phyloP scores from a whole-genome alignment of 1,139 yeast species.

The Spathaspora sp. region DNA sequence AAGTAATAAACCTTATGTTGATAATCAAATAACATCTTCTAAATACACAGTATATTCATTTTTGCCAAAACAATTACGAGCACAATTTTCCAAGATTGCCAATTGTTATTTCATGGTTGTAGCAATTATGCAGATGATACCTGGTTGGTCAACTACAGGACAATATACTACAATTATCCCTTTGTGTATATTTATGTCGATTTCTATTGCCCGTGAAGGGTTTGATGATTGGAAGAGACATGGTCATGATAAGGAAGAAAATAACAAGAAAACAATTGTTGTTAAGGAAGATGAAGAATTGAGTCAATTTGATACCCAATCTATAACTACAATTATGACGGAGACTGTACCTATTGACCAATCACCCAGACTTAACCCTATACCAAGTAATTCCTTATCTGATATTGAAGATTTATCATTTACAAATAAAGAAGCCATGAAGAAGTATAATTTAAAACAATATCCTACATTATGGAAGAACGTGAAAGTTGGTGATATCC shows the following conservation, averaged over 20 bases:
- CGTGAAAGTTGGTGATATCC: conserved; percentile 79
- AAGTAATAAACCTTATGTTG: conserved; percentile 57
- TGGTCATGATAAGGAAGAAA: conserved; percentile 81
- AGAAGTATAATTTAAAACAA: conserved; percentile 33
- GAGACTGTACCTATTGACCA: conserved; percentile 28
- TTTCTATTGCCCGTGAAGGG: conserved; percentile 90
- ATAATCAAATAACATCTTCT: conserved; percentile 80
- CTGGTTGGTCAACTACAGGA: conserved; percentile 97
- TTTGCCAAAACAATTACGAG: conserved; percentile 81
- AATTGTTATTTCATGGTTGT: conserved; percentile 83
- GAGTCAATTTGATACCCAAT: conserved; percentile 36
- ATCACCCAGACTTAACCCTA: neutral
- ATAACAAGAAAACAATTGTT: conserved; percentile 56
- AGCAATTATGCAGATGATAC: conserved; percentile 92
- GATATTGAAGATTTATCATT: conserved; percentile 14
- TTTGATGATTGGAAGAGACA: conserved; percentile 91
- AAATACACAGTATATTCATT: conserved; percentile 81
- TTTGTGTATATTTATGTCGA: conserved; percentile 78
- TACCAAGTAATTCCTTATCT: conserved; percentile 14
- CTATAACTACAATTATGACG: conserved; percentile 37
- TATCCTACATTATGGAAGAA: conserved; percentile 64
- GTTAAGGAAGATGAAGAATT: conserved; percentile 32
- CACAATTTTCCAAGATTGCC: conserved; percentile 91
- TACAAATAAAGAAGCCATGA: conserved; percentile 29
- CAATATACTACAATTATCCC: conserved; percentile 95